Conservation (phyloP, 176 grass and related monocot species). For the Tuctoria greenei region DNA sequence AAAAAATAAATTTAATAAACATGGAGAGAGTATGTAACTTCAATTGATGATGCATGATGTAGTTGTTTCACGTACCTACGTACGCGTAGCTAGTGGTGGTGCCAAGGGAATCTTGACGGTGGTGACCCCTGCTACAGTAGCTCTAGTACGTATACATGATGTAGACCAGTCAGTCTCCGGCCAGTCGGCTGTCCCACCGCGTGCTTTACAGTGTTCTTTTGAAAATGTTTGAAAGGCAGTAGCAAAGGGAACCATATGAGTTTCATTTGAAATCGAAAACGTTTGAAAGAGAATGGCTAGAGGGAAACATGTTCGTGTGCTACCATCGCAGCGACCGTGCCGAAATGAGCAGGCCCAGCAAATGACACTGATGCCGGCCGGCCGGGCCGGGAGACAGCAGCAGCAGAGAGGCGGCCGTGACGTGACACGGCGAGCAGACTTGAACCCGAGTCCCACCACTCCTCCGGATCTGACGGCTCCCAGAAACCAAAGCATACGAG, state of each 20-base stretch:
- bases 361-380: background rate
- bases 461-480: conserved; percentile 38
- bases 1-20: too few species aligned
- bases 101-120: background rate
- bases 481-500: conserved; percentile 26
- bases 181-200: background rate
- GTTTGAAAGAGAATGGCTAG: too few species aligned
- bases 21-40: too few species aligned
- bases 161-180: conserved; percentile 18
- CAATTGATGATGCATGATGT: too few species aligned
- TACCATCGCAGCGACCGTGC: too few species aligned
- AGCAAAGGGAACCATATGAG: too few species aligned
- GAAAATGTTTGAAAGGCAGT: too few species aligned
- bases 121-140: background rate
- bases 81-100: background rate
- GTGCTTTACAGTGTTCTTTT: background rate
- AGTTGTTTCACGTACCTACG: too few species aligned
- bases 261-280: too few species aligned
- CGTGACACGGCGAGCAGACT: conserved; percentile 28
- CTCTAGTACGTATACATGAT: background rate
- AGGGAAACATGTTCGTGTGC: too few species aligned
- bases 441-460: conserved; percentile 39
- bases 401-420: conserved; percentile 34
- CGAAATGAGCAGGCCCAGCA: background rate
- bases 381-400: background rate